Evolutionary conservation across 164 flowering plant genomes (phyloP).

Genomic region (Cinnamomum chago): DNA sequence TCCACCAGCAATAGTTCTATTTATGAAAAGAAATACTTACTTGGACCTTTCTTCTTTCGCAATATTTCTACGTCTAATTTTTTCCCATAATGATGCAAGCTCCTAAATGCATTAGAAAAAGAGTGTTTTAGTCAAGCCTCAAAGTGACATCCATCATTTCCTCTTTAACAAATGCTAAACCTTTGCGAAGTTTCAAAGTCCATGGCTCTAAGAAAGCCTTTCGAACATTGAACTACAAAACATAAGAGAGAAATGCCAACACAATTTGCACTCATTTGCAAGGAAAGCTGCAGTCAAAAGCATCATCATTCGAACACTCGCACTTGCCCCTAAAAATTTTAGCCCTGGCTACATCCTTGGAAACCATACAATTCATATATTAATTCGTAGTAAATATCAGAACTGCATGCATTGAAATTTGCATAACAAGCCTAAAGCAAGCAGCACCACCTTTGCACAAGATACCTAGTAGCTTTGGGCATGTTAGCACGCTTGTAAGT

Average conservation of each 20-base stretch:
- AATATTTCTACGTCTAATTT: constrained; percentile 78
- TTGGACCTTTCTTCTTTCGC: constrained; percentile 79
- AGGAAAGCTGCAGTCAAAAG: neutral
- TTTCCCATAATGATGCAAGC: constrained; percentile 86
- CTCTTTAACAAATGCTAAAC: neutral
- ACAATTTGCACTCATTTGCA: neutral
- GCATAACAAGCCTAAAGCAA: too few species aligned
- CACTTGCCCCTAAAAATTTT: too few species aligned
- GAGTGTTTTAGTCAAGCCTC: neutral
- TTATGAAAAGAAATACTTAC: constrained; percentile 31
- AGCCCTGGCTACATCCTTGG: neutral
- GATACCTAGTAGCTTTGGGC: too few species aligned
- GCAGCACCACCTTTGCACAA: too few species aligned
- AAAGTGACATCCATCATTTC: neutral
- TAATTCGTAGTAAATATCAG: neutral
- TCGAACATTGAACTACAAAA: neutral
- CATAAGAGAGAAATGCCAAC: neutral
- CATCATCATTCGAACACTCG: neutral
- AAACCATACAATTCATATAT: neutral
- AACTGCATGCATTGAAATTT: neutral
- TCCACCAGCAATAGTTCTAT: neutral
- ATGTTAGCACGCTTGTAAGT: too few species aligned
- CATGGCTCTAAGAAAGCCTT: neutral
- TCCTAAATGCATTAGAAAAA: constrained; percentile 39
- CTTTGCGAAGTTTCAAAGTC: neutral